Percentiles rank a stretch among this genome's conserved stretches.
phyloP scores from a whole-genome alignment of 2,329 filamentous ascomycete species.

The Aplosporella prunicola region DNA sequence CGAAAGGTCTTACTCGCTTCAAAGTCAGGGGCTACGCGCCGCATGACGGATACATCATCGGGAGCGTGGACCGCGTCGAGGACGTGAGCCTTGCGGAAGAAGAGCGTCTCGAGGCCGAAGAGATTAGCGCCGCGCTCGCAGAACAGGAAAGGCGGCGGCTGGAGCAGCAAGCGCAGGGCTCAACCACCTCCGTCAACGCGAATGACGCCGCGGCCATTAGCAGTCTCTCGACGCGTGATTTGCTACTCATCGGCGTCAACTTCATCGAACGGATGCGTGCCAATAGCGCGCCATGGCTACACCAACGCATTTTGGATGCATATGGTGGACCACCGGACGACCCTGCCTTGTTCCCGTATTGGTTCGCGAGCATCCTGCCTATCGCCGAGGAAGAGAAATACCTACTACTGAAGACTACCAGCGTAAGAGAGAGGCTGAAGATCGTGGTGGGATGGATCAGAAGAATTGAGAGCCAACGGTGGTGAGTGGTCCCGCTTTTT shows the following conservation, averaged over 20 bases:
- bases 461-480: slow-evolving; percentile 59
- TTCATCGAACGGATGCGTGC: slow-evolving; percentile 63
- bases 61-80: slow-evolving; percentile 65
- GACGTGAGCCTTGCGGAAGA: slow-evolving; percentile 77
- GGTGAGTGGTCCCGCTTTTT: slow-evolving; percentile 49
- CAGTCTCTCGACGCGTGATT: slow-evolving; percentile 57
- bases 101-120: slow-evolving; percentile 62
- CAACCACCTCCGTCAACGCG: slow-evolving; percentile 10
- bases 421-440: slow-evolving; percentile 72
- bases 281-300: slow-evolving; percentile 64
- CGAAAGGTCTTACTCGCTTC: slow-evolving; percentile 67
- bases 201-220: slow-evolving; percentile 32
- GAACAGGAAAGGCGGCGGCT: not conserved
- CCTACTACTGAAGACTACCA: slow-evolving; percentile 59
- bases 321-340: slow-evolving; percentile 73
- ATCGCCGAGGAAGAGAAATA: slow-evolving; percentile 74
- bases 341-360: slow-evolving; percentile 73
- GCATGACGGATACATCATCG: slow-evolving; percentile 69
- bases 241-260: slow-evolving; percentile 55
- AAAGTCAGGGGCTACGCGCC: slow-evolving; percentile 54
- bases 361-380: slow-evolving; percentile 76
- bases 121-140: slow-evolving; percentile 41
- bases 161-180: not conserved
- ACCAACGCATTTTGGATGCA: slow-evolving; percentile 58
- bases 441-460: slow-evolving; percentile 72